Percentiles rank a stretch among this genome's conserved stretches.
phyloP scores from a whole-genome alignment of 305 asterid genomes.

The Salvia sclarea region DNA sequence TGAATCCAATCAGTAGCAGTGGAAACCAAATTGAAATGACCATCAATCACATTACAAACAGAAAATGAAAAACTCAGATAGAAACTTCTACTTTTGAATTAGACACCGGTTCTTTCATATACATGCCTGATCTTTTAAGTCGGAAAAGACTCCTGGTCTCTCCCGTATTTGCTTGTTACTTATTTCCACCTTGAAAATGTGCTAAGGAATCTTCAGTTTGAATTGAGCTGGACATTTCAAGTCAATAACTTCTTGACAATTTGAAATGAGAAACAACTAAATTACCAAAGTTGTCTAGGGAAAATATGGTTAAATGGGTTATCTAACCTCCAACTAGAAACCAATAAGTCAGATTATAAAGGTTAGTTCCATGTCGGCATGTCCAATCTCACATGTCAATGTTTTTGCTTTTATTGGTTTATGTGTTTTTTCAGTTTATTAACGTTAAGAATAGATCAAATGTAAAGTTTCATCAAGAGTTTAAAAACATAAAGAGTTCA shows the following conservation, averaged over 20 bases:
- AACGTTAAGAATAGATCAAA: not conserved
- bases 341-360: no score
- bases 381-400: no score
- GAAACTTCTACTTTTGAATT: no score
- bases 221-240: constrained; percentile 11
- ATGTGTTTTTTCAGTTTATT: constrained; percentile 20
- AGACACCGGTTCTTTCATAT: no score
- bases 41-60: no score
- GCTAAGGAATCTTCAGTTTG: constrained; percentile 17
- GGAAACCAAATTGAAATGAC: no score
- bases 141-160: constrained; percentile 14
- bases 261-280: constrained; percentile 4
- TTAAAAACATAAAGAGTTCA: not conserved
- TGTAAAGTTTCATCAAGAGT: not conserved
- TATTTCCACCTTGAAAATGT: not conserved
- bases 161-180: not conserved
- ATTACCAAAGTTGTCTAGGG: not conserved
- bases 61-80: no score
- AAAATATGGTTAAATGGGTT: no score
- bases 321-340: no score
- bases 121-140: not conserved
- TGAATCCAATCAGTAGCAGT: no score
- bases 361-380: no score
- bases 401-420: constrained; percentile 19
- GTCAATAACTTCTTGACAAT: constrained; percentile 18